A percentile compares a stretch with the other conserved stretches of the same genome.
Conservation (phyloP, 148 eudicot species). For the Limonium bicolor region DNA sequence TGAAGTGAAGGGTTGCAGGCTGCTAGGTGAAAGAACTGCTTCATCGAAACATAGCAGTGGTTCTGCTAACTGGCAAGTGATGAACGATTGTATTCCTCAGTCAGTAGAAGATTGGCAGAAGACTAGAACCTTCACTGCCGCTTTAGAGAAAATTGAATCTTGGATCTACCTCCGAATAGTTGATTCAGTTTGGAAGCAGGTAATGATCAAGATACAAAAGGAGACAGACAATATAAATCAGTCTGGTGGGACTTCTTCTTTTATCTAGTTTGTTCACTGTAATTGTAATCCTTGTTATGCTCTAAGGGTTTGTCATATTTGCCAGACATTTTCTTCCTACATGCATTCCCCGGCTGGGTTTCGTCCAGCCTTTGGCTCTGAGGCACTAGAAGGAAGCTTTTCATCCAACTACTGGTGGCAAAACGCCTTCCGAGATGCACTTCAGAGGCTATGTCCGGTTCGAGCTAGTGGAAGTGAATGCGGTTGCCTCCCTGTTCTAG, state of each 20-base stretch:
- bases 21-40: constrained; percentile 12
- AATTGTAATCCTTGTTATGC: background rate
- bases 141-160: constrained; percentile 67
- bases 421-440: constrained; percentile 65
- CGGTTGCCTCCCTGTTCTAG: constrained; percentile 80
- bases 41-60: constrained; percentile 26
- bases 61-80: constrained; percentile 25
- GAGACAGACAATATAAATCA: no score
- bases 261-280: constrained; percentile 4
- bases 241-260: no score
- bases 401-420: constrained; percentile 65
- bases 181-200: constrained; percentile 99
- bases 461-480: constrained; percentile 80
- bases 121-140: constrained; percentile 64
- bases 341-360: constrained; percentile 60
- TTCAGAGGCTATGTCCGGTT: constrained; percentile 76
- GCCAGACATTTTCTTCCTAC: constrained; percentile 72
- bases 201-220: no score
- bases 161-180: constrained; percentile 80
- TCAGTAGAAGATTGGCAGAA: constrained; percentile 75
- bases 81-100: constrained; percentile 18
- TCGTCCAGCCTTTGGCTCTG: constrained; percentile 44
- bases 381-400: constrained; percentile 54
- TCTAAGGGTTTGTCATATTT: background rate
- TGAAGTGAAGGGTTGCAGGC: constrained; percentile 23